Conservation (phyloP, 2,329 filamentous ascomycete species). For the Xylaria sp. region DNA sequence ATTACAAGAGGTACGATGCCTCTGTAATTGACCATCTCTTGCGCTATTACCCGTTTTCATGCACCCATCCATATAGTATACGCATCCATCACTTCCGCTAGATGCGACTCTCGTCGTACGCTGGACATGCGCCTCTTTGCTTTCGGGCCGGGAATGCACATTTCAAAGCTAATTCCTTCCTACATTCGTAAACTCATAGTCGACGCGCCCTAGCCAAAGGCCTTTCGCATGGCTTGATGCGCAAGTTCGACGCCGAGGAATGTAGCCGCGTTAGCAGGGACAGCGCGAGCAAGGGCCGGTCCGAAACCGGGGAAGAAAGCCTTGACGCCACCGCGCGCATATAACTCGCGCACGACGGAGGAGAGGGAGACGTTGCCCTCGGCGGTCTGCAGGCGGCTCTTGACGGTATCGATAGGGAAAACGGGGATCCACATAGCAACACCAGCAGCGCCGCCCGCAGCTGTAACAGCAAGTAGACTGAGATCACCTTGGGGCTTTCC, state of each 20-base stretch:
- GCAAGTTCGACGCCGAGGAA: conserved; percentile 89
- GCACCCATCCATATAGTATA: not conserved
- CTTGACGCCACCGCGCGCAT: conserved; percentile 82
- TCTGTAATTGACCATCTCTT: too few species aligned
- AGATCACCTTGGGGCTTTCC: conserved; percentile 81
- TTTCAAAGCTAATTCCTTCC: not conserved
- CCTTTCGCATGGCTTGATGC: conserved; percentile 83
- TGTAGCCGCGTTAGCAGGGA: conserved; percentile 95
- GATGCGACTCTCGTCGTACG: not conserved
- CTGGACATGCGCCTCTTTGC: not conserved
- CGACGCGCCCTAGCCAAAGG: conserved; percentile 63
- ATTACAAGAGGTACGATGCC: too few species aligned
- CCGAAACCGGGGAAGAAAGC: conserved; percentile 98
- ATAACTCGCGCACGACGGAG: conserved; percentile 84
- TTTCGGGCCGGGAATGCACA: not conserved
- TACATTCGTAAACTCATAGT: conserved; percentile 8
- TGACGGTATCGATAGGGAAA: conserved; percentile 97
- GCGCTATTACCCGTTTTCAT: too few species aligned
- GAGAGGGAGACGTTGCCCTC: conserved; percentile 85
- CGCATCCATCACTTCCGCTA: not conserved
- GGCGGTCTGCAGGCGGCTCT: conserved; percentile 91
- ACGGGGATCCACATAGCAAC: conserved; percentile 99
- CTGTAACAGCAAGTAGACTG: conserved; percentile 83
- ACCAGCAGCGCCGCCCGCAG: conserved; percentile 88
- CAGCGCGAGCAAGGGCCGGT: conserved; percentile 89